Conservation (phyloP, 2,329 filamentous ascomycete species). For the Ascochyta viciae-villosae region DNA sequence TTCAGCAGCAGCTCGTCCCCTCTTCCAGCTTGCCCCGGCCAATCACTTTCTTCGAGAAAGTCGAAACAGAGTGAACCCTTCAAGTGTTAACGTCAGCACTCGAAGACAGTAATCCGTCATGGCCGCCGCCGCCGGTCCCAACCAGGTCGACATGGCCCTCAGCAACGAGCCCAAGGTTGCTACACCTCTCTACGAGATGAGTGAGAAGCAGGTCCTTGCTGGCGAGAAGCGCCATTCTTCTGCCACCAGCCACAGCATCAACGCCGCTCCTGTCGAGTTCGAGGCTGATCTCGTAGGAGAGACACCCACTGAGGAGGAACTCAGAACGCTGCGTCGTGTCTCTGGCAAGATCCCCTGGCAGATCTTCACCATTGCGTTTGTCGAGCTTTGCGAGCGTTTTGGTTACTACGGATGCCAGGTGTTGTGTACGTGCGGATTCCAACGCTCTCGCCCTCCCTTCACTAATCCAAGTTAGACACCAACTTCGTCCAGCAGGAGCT, state of each 20-base stretch:
- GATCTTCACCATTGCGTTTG: constrained; percentile 73
- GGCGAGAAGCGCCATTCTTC: constrained; percentile 34
- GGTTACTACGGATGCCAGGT: constrained; percentile 77
- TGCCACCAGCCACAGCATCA: constrained; percentile 27
- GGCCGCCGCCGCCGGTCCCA: constrained; percentile 41
- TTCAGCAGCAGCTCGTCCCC: constrained; percentile 22
- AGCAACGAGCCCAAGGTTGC: constrained; percentile 45
- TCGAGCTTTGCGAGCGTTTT: constrained; percentile 79
- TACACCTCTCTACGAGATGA: constrained; percentile 41
- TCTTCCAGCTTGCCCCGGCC: constrained; percentile 18
- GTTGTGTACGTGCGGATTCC: constrained; percentile 60
- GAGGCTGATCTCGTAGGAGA: constrained; percentile 46
- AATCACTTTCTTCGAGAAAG: constrained; percentile 17
- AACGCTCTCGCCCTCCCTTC: not conserved
- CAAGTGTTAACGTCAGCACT: constrained; percentile 20
- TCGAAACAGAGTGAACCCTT: constrained; percentile 7
- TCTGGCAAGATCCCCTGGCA: constrained; percentile 70
- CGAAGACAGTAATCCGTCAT: constrained; percentile 31
- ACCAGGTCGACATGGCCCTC: constrained; percentile 45
- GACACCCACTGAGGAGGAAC: constrained; percentile 67
- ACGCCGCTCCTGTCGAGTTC: constrained; percentile 36
- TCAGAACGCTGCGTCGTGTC: constrained; percentile 67
- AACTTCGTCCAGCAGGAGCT: constrained; percentile 50
- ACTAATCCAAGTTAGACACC: constrained; percentile 38
- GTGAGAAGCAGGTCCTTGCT: constrained; percentile 41